Conservation (phyloP, 331 rosid species). For the Acacia pycnantha region DNA sequence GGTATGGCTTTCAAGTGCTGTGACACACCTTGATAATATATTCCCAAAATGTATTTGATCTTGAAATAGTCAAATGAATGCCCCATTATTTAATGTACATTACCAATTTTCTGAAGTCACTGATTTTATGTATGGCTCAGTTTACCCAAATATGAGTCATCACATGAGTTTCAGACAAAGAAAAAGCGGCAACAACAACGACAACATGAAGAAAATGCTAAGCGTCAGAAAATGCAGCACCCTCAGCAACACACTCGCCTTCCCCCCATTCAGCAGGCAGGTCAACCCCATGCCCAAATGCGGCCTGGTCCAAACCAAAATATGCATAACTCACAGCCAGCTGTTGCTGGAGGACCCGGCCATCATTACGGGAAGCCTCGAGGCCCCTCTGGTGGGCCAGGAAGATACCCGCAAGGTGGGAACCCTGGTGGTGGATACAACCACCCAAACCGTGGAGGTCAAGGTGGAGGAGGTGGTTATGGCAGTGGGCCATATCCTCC, state of each 20-base stretch:
- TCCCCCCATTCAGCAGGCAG: slow-evolving; percentile 49
- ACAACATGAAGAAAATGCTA: slow-evolving; percentile 70
- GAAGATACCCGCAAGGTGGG: slow-evolving; percentile 45
- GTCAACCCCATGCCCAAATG: slow-evolving; percentile 34
- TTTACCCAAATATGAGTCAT: slow-evolving; percentile 89
- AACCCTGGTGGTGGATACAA: slow-evolving; percentile 45
- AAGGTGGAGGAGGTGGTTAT: slow-evolving; percentile 47
- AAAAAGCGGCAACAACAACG: slow-evolving; percentile 83
- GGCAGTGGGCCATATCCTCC: slow-evolving; percentile 68
- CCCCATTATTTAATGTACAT: not conserved
- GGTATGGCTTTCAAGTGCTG: slow-evolving; percentile 36
- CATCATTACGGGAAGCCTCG: slow-evolving; percentile 50
- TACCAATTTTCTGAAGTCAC: slow-evolving; percentile 3
- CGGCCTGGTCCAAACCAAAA: slow-evolving; percentile 39
- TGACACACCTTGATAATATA: not conserved
- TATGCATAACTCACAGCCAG: slow-evolving; percentile 49
- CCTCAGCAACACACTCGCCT: slow-evolving; percentile 54
- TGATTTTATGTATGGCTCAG: slow-evolving; percentile 37
- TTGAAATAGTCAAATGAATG: not conserved
- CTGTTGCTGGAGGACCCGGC: slow-evolving; percentile 47
- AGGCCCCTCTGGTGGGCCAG: slow-evolving; percentile 45
- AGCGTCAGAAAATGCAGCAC: slow-evolving; percentile 66
- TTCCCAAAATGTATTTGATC: not conserved
- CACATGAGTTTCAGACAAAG: slow-evolving; percentile 98
- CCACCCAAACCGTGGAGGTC: slow-evolving; percentile 44